Evolutionary conservation across 768 basidiomycete genomes (phyloP), one percentile per base, ranked within the genome.

Genomic region (Lanmaoa rubissima): DNA sequence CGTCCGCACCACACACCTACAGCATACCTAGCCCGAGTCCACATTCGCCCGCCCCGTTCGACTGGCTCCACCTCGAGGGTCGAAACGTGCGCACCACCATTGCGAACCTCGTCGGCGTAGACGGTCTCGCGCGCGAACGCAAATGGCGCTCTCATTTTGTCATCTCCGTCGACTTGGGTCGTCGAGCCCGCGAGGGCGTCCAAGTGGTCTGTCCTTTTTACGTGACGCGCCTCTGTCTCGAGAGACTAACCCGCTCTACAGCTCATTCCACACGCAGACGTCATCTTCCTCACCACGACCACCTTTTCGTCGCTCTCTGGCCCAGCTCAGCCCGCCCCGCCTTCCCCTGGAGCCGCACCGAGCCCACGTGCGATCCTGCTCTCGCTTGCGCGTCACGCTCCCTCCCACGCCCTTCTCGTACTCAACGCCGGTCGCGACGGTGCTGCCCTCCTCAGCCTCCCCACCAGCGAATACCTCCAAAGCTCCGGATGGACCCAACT

Each of bases 51-150:
- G 88, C 90, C 0, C 92, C 90, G 0, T 88, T 93, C 51, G 88
- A 93, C 61, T 92, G 91, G 89, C 73, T 94, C 7, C 90, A 93
- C 65, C 89, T 94, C 57, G 91, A 93, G 63, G 91, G 90, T 5
- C 77, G 91, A 3, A 87, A 82, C 0, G 84, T 88, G 34, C 90
- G 88, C 70, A 91, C 88, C 11, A 93, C 90, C 5, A 71, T 90
- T 28, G 85, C 77, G 62, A 93, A 93, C 65, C 82, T 94, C 32
- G 78, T 83, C 32, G 92, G 91, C 6, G 62, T 94, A 43, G 91
- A 93, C 61, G 88, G 90, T 11, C 82, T 93, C 35, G 90, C 90
- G 5, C 81, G 86, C 3, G 92, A 94, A 65, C 81, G 88, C 31
- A 90, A 87, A 63, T 93, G 92, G 92, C 79, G 91, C 57, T 81